phyloP scores from a whole-genome alignment of 164 flowering plant genomes.

The Vitis labrusca region DNA sequence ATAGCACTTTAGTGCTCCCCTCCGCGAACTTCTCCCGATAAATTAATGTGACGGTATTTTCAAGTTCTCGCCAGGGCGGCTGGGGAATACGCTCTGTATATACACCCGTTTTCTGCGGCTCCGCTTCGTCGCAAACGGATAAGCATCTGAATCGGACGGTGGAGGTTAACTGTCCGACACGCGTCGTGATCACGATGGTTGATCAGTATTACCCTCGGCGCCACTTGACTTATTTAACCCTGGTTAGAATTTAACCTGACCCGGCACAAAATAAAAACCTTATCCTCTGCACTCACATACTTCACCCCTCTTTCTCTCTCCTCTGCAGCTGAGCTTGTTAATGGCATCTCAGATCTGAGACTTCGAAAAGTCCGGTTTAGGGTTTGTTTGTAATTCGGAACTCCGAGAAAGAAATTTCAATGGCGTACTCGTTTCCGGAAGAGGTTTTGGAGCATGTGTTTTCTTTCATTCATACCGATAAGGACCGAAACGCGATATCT shows the following conservation, averaged over 20 bases:
- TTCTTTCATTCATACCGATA: constrained; percentile 56
- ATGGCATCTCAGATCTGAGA: constrained; percentile 37
- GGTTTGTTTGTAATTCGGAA: neutral
- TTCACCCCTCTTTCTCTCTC: constrained; percentile 21
- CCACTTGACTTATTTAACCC: constrained; percentile 20
- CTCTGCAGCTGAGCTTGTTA: constrained; percentile 18
- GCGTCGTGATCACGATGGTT: constrained; percentile 21
- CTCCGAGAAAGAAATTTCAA: constrained; percentile 12
- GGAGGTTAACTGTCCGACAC: constrained; percentile 11
- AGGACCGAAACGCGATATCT: constrained; percentile 73
- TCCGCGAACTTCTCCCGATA: neutral
- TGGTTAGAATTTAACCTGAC: constrained; percentile 26
- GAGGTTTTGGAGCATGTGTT: constrained; percentile 88
- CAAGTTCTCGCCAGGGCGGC: constrained; percentile 6
- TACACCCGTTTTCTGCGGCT: constrained; percentile 49
- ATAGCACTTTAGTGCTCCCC: constrained; percentile 14
- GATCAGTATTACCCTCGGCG: neutral
- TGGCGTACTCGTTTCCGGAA: constrained; percentile 72
- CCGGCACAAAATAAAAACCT: constrained; percentile 21
- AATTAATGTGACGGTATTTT: neutral
- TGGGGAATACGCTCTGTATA: neutral
- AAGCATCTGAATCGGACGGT: neutral
- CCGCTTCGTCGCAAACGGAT: constrained; percentile 44
- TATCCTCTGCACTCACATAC: constrained; percentile 22
- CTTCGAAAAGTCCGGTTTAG: neutral